Conservation (phyloP, 129 eudicot species). For the Flaveria linearis region DNA sequence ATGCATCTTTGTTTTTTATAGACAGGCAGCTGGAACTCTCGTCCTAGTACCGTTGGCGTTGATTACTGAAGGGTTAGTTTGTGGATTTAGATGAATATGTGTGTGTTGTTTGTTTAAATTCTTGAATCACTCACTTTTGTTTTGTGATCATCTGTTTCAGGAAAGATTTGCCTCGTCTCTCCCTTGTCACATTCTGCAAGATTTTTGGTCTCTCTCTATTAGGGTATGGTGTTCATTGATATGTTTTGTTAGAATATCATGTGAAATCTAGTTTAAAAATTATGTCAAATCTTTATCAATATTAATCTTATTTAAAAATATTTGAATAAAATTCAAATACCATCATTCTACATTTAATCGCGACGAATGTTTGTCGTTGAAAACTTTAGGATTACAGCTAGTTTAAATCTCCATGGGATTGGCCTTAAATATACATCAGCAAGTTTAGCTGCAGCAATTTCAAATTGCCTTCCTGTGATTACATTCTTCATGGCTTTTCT, state of each 20-base stretch:
- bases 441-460: conserved; percentile 70
- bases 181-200: conserved; percentile 52
- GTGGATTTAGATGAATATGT: neutral
- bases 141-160: conserved; percentile 34
- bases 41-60: conserved; percentile 54
- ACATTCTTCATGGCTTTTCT: conserved; percentile 73
- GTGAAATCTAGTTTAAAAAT: neutral
- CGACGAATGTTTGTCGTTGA: neutral
- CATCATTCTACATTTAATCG: neutral
- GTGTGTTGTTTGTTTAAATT: neutral
- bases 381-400: conserved; percentile 54
- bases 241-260: neutral
- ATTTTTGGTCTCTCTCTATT: conserved; percentile 62
- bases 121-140: neutral
- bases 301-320: no score
- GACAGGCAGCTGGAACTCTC: conserved; percentile 72
- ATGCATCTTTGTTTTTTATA: conserved; percentile 65
- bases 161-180: conserved; percentile 59
- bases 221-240: conserved; percentile 49
- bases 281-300: no score
- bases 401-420: conserved; percentile 67
- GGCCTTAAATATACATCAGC: conserved; percentile 72
- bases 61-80: conserved; percentile 47
- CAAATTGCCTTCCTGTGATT: conserved; percentile 72
- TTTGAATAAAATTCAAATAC: neutral